Evolutionary conservation across 495 filamentous ascomycete species (phyloP).

Genomic region (Letharia lupina): DNA sequence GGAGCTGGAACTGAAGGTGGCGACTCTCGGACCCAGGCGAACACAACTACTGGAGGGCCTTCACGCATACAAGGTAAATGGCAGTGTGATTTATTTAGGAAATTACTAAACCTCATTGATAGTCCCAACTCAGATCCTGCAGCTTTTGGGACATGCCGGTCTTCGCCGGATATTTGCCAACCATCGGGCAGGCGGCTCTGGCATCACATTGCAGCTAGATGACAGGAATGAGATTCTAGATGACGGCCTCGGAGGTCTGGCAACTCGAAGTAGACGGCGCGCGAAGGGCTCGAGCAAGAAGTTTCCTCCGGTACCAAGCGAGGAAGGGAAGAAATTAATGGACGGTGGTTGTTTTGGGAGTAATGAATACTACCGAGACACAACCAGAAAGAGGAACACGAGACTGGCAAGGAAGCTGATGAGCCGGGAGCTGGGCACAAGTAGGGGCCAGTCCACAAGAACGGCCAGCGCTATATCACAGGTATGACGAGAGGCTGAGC

Average conservation of each 20-base stretch:
- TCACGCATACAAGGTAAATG: slow-evolving; percentile 22
- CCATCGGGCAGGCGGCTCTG: slow-evolving; percentile 24
- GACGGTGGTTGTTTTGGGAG: slow-evolving; percentile 66
- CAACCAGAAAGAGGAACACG: slow-evolving; percentile 47
- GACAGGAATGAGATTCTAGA: slow-evolving; percentile 34
- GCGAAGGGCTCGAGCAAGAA: slow-evolving; percentile 34
- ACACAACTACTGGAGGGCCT: background rate
- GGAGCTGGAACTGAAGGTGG: slow-evolving; percentile 31
- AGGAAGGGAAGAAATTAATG: slow-evolving; percentile 70
- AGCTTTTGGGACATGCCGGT: slow-evolving; percentile 34
- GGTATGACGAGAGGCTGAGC: slow-evolving; percentile 33
- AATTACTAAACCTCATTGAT: background rate
- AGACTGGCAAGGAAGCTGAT: slow-evolving; percentile 59
- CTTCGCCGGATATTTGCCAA: slow-evolving; percentile 32
- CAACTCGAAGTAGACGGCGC: slow-evolving; percentile 28
- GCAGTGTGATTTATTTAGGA: background rate
- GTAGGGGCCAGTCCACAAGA: slow-evolving; percentile 43
- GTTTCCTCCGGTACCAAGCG: slow-evolving; percentile 71
- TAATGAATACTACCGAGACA: slow-evolving; percentile 45
- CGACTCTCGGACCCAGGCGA: slow-evolving; percentile 14
- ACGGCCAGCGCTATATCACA: slow-evolving; percentile 58
- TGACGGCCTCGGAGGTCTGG: slow-evolving; percentile 18
- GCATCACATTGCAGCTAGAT: slow-evolving; percentile 31
- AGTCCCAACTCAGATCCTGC: slow-evolving; percentile 31
- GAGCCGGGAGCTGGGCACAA: slow-evolving; percentile 68